These are phyloP conservation scores for Centrapalus pauciflorus DNA, from an alignment of 129 eudicot species.

Conservation along the genomic window DNA sequence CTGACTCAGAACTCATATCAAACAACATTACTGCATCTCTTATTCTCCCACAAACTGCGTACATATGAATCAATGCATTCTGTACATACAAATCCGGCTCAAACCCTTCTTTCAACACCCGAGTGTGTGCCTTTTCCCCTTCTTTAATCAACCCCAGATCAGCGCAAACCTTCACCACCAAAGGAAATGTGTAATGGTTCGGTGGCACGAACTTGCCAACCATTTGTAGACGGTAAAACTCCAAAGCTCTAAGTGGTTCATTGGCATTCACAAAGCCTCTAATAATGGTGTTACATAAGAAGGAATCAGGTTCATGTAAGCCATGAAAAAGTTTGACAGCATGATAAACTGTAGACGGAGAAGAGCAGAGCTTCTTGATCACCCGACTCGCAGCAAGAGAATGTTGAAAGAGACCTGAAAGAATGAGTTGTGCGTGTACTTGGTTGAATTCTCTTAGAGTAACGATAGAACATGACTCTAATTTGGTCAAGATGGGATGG, in stretches of 20 bases:
- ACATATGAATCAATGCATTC: conserved; percentile 49
- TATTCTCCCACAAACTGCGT: conserved; percentile 42
- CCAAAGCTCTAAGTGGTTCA: conserved; percentile 20
- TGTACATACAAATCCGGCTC: conserved; percentile 50
- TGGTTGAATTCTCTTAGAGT: conserved; percentile 41
- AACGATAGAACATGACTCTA: conserved; percentile 29
- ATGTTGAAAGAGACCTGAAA: conserved; percentile 56
- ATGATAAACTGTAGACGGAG: conserved; percentile 15
- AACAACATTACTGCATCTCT: conserved; percentile 43
- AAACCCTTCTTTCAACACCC: conserved; percentile 51
- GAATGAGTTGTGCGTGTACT: conserved; percentile 49
- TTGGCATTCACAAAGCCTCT: conserved; percentile 41
- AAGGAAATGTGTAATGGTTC: conserved; percentile 56
- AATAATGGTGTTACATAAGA: conserved; percentile 51
- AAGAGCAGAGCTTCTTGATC: conserved; percentile 52
- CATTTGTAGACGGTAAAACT: conserved; percentile 36
- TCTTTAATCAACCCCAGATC: conserved; percentile 30
- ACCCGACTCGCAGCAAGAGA: conserved; percentile 47
- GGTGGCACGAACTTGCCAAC: conserved; percentile 29
- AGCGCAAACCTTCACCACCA: conserved; percentile 48
- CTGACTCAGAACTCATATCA: conserved; percentile 41
- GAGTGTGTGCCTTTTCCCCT: conserved; percentile 46
- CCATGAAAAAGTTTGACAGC: conserved; percentile 34
- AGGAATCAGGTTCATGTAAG: conserved; percentile 51
- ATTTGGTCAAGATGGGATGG: conserved; percentile 43